Evolutionary conservation across 257 asterid genomes (phyloP).

Genomic region (Ilex aquifolium): DNA sequence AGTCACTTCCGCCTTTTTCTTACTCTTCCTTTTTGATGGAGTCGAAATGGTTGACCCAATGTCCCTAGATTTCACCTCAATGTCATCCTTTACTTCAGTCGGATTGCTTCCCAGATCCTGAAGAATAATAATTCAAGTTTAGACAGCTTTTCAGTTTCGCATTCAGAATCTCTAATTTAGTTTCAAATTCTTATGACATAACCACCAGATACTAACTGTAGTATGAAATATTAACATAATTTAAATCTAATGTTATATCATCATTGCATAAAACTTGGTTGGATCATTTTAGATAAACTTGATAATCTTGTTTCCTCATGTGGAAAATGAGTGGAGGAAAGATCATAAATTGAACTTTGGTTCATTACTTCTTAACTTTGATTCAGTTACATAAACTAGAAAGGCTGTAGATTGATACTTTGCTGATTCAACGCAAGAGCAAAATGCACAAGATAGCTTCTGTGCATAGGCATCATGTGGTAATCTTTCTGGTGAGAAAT

Average conservation of each 20-base stretch:
- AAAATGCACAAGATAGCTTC: too few species aligned
- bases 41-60: constrained; percentile 30
- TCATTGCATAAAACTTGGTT: too few species aligned
- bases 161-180: too few species aligned
- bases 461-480: not conserved
- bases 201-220: too few species aligned
- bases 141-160: not conserved
- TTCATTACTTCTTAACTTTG: too few species aligned
- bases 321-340: too few species aligned
- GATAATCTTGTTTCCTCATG: too few species aligned
- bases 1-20: constrained; percentile 52
- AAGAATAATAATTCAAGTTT: constrained; percentile 14
- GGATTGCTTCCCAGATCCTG: constrained; percentile 35
- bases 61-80: constrained; percentile 49
- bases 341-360: too few species aligned
- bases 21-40: constrained; percentile 63
- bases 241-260: too few species aligned
- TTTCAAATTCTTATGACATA: too few species aligned
- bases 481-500: not conserved
- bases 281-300: not conserved
- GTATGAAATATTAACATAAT: too few species aligned
- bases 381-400: not conserved
- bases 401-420: not conserved
- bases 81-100: constrained; percentile 31
- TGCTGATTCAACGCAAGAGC: not conserved